Evolutionary conservation across 768 basidiomycete species (phyloP), one percentile per base, ranked within the genome.

Genomic region (Lentinula boryana): DNA sequence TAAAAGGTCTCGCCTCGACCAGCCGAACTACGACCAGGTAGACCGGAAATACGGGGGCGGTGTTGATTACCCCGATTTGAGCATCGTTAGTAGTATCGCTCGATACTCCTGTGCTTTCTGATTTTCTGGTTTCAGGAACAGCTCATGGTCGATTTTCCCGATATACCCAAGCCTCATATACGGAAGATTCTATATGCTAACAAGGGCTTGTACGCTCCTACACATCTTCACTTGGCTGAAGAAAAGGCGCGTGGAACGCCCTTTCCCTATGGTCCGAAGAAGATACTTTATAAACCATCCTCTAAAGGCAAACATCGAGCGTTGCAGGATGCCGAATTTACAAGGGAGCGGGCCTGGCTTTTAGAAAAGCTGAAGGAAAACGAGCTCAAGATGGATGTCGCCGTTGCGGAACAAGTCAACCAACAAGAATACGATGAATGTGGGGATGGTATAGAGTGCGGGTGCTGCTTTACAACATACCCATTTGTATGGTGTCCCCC

Each of bases 391-490:
- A 60, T 63, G 27, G 75, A 75, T 27, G 70, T 68, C 31, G 69
- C 65, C 12, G 63, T 67, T 0, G 73, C 72, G 23, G 71, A 75
- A 48, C 68, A 73, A 38, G 63, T 71, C 41, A 70, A 72, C 52
- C 70, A 76, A 59, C 70, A 79, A n/a, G 79, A 78, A 44, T 73
- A 76, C 27, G 75, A 78, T 18, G 84, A 80, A 35, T 76, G 71
- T 7, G 79, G 78, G 7, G 81, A 77, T 54, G 89, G 87, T 2
- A 84, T 95, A 38, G 92, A 95, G 66, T 95, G 94, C 66, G 89
- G 88, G 12, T 95, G 93, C 67, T 97, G 94, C 72, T 96, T 94
- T 68, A 74, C 82, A 4, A 78, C 74, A 10, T 91, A 86, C 63
- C 70, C 85, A 4, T 88, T 90, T 72, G 91, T 92, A 70, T 60